Evolutionary conservation across 2,329 filamentous ascomycete genomes (phyloP).

Genomic region (Thelonectria rubi): DNA sequence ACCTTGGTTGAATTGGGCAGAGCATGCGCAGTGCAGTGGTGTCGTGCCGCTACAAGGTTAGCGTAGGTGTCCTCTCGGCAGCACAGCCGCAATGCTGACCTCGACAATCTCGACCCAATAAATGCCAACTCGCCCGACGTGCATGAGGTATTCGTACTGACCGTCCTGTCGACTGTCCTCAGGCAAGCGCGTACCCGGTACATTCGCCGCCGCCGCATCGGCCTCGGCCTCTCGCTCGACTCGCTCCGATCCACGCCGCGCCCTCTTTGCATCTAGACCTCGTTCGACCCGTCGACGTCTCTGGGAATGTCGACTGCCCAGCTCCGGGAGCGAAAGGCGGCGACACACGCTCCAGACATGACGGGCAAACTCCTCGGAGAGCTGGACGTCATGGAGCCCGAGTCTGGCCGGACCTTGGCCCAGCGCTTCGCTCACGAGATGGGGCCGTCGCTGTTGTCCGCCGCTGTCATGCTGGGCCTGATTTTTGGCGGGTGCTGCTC

Average conservation of each 20-base stretch:
- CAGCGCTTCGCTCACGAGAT: slow-evolving; percentile 38
- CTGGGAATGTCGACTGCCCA: slow-evolving; percentile 20
- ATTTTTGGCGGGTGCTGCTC: slow-evolving; percentile 97
- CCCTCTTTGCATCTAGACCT: slow-evolving; percentile 1
- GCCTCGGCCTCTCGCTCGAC: background rate
- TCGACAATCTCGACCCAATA: background rate
- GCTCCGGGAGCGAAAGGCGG: slow-evolving; percentile 27
- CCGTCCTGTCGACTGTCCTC: background rate
- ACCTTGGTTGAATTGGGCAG: too few relatives aligned
- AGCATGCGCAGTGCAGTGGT: background rate
- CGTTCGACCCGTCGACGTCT: background rate
- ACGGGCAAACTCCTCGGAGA: slow-evolving; percentile 21
- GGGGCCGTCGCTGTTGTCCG: slow-evolving; percentile 58
- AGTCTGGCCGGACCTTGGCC: slow-evolving; percentile 29
- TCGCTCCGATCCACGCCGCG: background rate
- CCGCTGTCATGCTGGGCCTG: slow-evolving; percentile 76
- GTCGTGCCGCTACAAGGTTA: background rate
- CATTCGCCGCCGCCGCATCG: background rate
- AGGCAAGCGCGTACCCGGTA: slow-evolving; percentile 1
- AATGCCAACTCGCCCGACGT: background rate
- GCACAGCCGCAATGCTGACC: slow-evolving; percentile 16
- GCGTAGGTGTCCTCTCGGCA: slow-evolving; percentile 23
- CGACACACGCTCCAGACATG: slow-evolving; percentile 38
- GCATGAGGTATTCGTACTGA: background rate
- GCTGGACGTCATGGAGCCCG: slow-evolving; percentile 27